Evolutionary conservation across 306 rosid species (phyloP), one percentile per base, ranked within the genome.

Genomic region (Ammopiptanthus mongolicus): DNA sequence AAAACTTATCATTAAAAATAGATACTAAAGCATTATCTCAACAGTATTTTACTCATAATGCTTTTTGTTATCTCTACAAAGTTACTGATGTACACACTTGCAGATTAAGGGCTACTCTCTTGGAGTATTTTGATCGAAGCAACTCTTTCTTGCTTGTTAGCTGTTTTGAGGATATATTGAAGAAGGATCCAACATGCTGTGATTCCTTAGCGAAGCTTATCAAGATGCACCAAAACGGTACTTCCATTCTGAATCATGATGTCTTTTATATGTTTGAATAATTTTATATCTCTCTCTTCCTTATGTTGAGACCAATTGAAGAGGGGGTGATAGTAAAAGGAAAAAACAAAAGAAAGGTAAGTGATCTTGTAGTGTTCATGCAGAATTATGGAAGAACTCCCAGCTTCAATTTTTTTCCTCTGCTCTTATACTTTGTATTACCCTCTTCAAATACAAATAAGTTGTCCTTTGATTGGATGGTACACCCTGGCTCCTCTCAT

Each of bases 111-210:
- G 89, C 88, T 71, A 65, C 67, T 47, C 80, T 94, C 46, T 52
- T 83, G 72, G 89, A 86, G 87, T 86, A 67, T 65, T 80, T 90
- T 81, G 88, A 83, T 82, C 63, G 77, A 39, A 67, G 78, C 70
- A 84, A 88, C 90, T 47, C 44, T 62, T 48, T 37, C 65, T 2
- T 75, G 80, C 80, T 84, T 58, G 39, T 77, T 3, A 47, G 84
- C 18, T 81, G 84, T 82, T 86, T 69, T 29, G 98, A 90, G 86
- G 88, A 90, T 57, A 64, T 41, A 73, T 71, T 94, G 56, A 90
- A 88, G 86, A 94, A 83, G 83, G 97, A 91, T 76, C 98, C 95
- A 33, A 82, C 93, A 53, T 84, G 90, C 60, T 13, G 65, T 51
- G 74, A 87, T 80, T 74, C 97, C 81, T 50, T 94, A 77, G 89